Evolutionary conservation across 192 early-diverging fungal species (phyloP), one percentile per base, ranked within the genome.

Genomic region (Polychytrium aggregatum): DNA sequence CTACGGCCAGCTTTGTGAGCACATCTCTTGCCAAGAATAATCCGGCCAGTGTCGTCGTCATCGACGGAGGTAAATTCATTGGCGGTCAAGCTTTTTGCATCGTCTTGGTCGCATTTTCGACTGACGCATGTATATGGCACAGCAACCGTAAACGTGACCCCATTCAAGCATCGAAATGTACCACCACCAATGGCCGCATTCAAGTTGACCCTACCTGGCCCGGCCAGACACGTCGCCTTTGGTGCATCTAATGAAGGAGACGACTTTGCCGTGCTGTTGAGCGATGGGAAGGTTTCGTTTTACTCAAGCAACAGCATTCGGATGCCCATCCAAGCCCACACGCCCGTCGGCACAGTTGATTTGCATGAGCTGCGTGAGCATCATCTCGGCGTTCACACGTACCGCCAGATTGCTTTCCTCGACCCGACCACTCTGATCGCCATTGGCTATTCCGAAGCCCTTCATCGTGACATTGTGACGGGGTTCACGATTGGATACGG

Each of bases 141-240:
- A 55, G 71, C 60, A 30, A 58, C 58, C 10, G 28, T 81, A 1
- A 57, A 79, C 21, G 48, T 91, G 28, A 92, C 89, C 5, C 87
- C 89, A 4, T 89, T 92, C 56, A 59, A 66, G 45, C 64, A 79
- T 44, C 73, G 78, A 46, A 95, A 93, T 57, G 82, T 95, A 22
- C 95, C 95, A 30, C 95, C 95, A 27, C 95, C 95, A n/a, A 95
- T 96, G 92, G 67, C 60, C 41, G 60, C 68, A 7, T 53, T 70
- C 18, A 62, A 63, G 3, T 31, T 70, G 5, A 34, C 53, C 6
- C 44, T 79, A 8, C 53, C 63, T 4, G 44, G 43, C 8, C 73
- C 78, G 11, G 63, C 68, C 14, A 56, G 68, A 6, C 65, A 80
- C 50, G 72, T 86, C 16, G 53, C 82, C 4, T 93, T 90, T 56